Evolutionary conservation across 495 filamentous ascomycete genomes (phyloP).

Genomic region (Penicillium coprophilum): DNA sequence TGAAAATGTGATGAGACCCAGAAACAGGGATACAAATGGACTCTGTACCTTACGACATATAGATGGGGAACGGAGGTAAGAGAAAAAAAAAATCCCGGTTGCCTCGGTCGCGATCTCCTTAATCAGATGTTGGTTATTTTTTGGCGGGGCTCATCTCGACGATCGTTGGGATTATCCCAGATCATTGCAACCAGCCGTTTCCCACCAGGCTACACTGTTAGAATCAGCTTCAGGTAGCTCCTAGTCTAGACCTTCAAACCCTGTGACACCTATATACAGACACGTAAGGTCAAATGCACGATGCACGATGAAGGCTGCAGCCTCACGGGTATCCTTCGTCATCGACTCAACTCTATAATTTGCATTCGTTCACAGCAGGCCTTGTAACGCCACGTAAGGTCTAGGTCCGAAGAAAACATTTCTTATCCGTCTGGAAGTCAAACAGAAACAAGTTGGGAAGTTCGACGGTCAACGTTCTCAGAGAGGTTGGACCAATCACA

Average conservation of each 20-base stretch:
- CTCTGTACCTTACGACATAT: too few species aligned
- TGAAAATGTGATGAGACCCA: conserved; percentile 7
- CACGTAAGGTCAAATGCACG: conserved; percentile 4
- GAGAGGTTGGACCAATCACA: conserved; percentile 18
- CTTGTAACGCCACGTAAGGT: conserved; percentile 30
- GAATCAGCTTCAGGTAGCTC: conserved; percentile 17
- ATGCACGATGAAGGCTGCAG: conserved; percentile 17
- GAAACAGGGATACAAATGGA: background rate
- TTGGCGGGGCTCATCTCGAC: conserved; percentile 5
- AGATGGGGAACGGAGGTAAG: background rate
- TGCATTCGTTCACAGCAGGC: background rate
- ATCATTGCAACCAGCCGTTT: conserved; percentile 22
- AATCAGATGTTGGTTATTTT: background rate
- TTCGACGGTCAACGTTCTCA: conserved; percentile 4
- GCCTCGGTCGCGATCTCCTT: background rate
- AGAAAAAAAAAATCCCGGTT: background rate
- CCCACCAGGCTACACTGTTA: conserved; percentile 21
- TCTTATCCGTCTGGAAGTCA: conserved; percentile 1
- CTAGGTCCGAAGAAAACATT: conserved; percentile 13
- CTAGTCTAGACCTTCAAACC: conserved; percentile 8
- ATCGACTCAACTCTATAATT: conserved; percentile 7
- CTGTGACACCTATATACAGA: conserved; percentile 20
- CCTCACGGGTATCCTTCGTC: conserved; percentile 12
- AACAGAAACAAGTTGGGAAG: background rate
- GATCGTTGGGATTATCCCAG: conserved; percentile 10